Conservation (phyloP, 2,329 filamentous ascomycete species). For the Calonectria fujianensis region DNA sequence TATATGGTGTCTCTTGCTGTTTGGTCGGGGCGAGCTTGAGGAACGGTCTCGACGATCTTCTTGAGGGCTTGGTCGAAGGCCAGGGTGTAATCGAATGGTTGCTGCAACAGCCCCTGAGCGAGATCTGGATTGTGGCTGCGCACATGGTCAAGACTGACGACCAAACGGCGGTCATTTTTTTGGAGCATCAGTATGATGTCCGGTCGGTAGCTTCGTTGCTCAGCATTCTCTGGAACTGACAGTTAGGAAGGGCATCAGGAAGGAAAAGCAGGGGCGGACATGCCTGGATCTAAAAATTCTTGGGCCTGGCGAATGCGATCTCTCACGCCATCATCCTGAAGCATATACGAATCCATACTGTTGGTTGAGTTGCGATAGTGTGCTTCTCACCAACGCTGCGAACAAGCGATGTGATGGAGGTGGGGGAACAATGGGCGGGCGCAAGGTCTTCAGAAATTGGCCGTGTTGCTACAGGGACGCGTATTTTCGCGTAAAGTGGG, state of each 20-base stretch:
- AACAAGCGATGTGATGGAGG: slow-evolving; percentile 35
- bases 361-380: slow-evolving; percentile 36
- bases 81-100: slow-evolving; percentile 90
- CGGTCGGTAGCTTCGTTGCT: slow-evolving; percentile 85
- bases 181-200: slow-evolving; percentile 89
- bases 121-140: slow-evolving; percentile 90
- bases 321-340: slow-evolving; percentile 88
- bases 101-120: slow-evolving; percentile 84
- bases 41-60: slow-evolving; percentile 87
- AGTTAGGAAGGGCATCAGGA: slow-evolving; percentile 35
- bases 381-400: slow-evolving; percentile 33
- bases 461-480: slow-evolving; percentile 46
- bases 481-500: slow-evolving; percentile 56
- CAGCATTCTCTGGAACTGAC: slow-evolving; percentile 65
- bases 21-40: slow-evolving; percentile 84
- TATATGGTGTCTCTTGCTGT: slow-evolving; percentile 87
- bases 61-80: slow-evolving; percentile 95
- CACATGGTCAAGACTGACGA: slow-evolving; percentile 92
- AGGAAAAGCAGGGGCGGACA: slow-evolving; percentile 55
- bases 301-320: slow-evolving; percentile 91
- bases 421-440: slow-evolving; percentile 47
- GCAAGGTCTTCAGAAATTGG: slow-evolving; percentile 42
- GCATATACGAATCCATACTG: slow-evolving; percentile 82
- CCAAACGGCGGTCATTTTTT: slow-evolving; percentile 78
- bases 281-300: slow-evolving; percentile 96